Conservation (phyloP, 768 basidiomycete genomes). For the Hydnomerulius pinastri region DNA sequence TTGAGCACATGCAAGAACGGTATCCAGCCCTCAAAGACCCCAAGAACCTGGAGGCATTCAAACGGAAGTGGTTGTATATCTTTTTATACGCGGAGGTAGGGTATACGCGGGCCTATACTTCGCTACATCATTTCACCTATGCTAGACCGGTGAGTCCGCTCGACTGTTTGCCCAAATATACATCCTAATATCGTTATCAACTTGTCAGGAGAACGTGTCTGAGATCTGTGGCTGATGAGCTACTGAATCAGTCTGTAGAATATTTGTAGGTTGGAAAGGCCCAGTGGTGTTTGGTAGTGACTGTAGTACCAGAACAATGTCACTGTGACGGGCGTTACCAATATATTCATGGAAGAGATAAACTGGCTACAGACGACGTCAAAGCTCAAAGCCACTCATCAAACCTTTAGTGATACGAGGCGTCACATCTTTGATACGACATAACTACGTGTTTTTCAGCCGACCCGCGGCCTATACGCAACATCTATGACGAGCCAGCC, state of each 20-base stretch:
- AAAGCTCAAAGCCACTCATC: not conserved
- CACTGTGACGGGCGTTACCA: not conserved
- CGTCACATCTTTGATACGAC: not conserved
- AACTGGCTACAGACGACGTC: not conserved
- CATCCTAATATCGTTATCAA: not conserved
- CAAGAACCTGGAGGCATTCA: constrained; percentile 22
- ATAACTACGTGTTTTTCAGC: no score
- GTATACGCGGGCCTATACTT: constrained; percentile 23
- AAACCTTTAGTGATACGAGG: not conserved
- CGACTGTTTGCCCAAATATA: not conserved
- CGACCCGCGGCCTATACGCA: no score
- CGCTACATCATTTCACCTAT: constrained; percentile 16
- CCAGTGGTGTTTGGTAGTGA: not conserved
- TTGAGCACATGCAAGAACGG: constrained; percentile 12
- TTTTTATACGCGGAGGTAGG: constrained; percentile 30
- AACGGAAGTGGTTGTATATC: constrained; percentile 29
- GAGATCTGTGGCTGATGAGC: not conserved
- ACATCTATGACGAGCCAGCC: no score
- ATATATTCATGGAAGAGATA: not conserved
- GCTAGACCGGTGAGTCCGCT: constrained; percentile 15
- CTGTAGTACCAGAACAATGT: not conserved
- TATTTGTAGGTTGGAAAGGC: not conserved
- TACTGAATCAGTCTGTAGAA: not conserved
- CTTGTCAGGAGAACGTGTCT: not conserved
- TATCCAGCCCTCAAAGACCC: constrained; percentile 25